Base-by-base conservation (phyloP, 2,329 filamentous ascomycete genomes). In the Aspergillus spinulosporus region DNA sequence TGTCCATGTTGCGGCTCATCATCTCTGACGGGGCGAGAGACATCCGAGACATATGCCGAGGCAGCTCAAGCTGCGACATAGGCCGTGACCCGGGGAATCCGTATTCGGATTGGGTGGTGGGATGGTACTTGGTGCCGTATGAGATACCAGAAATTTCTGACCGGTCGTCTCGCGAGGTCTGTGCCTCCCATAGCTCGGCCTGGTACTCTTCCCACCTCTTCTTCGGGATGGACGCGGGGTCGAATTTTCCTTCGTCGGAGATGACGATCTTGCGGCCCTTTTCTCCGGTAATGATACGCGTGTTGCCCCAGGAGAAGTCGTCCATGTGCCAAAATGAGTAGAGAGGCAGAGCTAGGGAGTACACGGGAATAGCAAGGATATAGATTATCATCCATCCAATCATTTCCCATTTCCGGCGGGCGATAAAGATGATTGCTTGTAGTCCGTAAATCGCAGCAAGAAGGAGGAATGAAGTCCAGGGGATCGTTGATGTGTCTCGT, bases 161-260 rank as follows among this genome's bases (percentile, higher is more conserved):
- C 58, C 84, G 87, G 70, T 99, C 94, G 67, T 86, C 84, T 48
- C 81, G 82, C 58, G 88, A 88, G n/a, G 89, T 95, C 76, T 96
- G 90, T 1, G 89, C 88, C 70, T 99, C 94, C 94, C 93, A 99
- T 44, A 99, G 86, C 81, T 97, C 94, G 61, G 89, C 89, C 75
- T 99, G 94, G 74, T 97, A 99, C 68, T 99, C 94, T 74, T 99
- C 94, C 94, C 94, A 99, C 82, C 90, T 94, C 87, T 97, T 99
- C 78, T 90, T 90, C 21, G 94, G 94, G 64, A 99, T 97, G 37
- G 87, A 90, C 46, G 83, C 81, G 11, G 94, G 93, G 70, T 99
- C 94, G 70, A 97, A 99, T 75, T 96, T 97, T 79, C 94, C 94
- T 78, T 99, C 94, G 72, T 99, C 94, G 1, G 92, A 90, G 63